Evolutionary conservation across 1,284 basidiomycete species (phyloP), one percentile per base, ranked within the genome.

Genomic region (Sanghuangporus sanghuang): DNA sequence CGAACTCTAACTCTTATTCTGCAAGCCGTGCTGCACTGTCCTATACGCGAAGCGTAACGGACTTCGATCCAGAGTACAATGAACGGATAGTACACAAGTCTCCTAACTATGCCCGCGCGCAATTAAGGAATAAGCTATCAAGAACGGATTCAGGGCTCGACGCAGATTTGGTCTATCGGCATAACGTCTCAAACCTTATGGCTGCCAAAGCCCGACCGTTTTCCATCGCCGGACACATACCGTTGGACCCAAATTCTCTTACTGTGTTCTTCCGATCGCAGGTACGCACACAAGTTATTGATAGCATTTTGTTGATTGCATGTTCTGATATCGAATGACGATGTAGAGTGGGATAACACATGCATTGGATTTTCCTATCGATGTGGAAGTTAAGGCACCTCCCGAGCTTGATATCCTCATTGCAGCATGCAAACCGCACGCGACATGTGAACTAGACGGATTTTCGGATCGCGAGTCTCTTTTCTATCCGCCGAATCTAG

Each of bases 381-480:
- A 92, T 69, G 81, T 89, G 58, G 85, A 87, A 68, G 84, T 86
- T 68, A 85, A 85, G 71, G 81, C 86, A 18, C 90, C 90, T 27
- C 89, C 89, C 3, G 85, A 89, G n/a, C 81, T 92, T 63, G 89
- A 92, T 69, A 87, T 90, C 57, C 81, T 92, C 70, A 84, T 91
- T 67, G 84, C 84, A 12, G 81, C 89, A n/a, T 92, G 89, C 73
- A 78, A 82, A 69, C 86, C 86, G 7, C 84, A 87, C 69, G 79
- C 81, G 63, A 81, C 80, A 0, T 77, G 79, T n/a, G 81, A 82
- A 2, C 76, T 80, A 60, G 79, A 82, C 63, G 79, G 79, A 32
- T 86, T 83, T 67, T 76, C 78, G 14, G 83, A 84, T 64, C 79
- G 79, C 62, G 87, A 89, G 68, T 84, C 86, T 0, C 77, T 90